Base-by-base conservation (phyloP, 225 moss, liverwort and hornwort genomes). In the Thuidium tamariscinum region DNA sequence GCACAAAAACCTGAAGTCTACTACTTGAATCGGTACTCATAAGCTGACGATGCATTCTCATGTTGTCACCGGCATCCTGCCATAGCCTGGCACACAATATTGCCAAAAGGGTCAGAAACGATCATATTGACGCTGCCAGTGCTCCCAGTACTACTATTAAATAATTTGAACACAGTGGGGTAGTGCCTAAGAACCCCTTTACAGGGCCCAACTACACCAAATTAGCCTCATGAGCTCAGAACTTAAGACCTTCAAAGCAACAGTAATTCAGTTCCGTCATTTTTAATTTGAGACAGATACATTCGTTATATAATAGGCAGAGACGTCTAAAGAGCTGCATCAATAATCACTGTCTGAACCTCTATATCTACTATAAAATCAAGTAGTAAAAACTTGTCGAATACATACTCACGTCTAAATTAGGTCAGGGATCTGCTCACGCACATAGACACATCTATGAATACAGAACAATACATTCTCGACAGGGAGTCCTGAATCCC, bases 11-110 rank as follows among this genome's bases (percentile, higher is more conserved):
- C 95, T 95, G 92, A 36, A 44, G 15, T 82, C 65, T 83, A 51
- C 79, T 81, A 67, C 86, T 94, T 67, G 90, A 87, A 56, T 93
- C 90, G 61, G 87, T 80, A 77, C 91, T 89, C 83, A 93, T 75
- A 62, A 97, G 90, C 61, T 92, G 90, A 39, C 90, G 91, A 83
- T 95, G 92, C 86, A 95, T 90, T 93, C 95, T 83, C 87, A 83
- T 83, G 49, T 87, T 87, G 69, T 87, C 87, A 18, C 83, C 91
- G 48, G 99, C 96, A 90, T 97, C 97, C 92, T 97, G 97, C 99
- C 99, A 99, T 79, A 99, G 85, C 90, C 99, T 99, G 86, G 9
- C 74, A 81, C 54, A 57, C 72, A 85, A 88, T 44, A 77, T 41
- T 25, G 68, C 65, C 79, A 56, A 52, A 88, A 68, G 34, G 21